Evolutionary conservation across 768 basidiomycete genomes (phyloP).

Genomic region (Tricholomella constricta): DNA sequence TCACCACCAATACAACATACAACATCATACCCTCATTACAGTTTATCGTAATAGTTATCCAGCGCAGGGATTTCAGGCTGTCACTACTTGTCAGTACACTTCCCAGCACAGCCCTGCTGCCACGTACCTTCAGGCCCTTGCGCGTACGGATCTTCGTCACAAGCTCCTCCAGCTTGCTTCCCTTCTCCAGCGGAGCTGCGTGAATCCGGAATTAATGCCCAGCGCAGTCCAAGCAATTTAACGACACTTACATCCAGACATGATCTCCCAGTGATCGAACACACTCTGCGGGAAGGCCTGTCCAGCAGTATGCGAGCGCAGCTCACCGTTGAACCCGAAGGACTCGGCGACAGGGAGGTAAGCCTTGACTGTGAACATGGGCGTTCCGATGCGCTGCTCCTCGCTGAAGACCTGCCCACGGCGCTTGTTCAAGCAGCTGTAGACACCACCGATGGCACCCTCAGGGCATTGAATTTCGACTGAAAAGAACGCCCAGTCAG

Average conservation of each 20-base stretch:
- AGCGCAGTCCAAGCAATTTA: neutral
- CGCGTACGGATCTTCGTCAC: constrained; percentile 81
- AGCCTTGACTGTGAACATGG: constrained; percentile 99
- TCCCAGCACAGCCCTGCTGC: neutral
- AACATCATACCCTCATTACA: constrained; percentile 43
- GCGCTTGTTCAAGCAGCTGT: constrained; percentile 90
- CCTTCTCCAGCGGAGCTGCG: constrained; percentile 82
- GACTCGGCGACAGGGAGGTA: constrained; percentile 91
- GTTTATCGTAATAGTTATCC: constrained; percentile 94
- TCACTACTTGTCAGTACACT: constrained; percentile 12
- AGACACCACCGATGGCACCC: constrained; percentile 96
- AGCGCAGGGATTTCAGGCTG: constrained; percentile 87
- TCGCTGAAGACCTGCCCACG: constrained; percentile 98
- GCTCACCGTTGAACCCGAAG: constrained; percentile 97
- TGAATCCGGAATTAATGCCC: constrained; percentile 6
- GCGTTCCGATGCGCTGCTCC: constrained; percentile 97
- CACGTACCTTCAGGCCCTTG: constrained; percentile 89
- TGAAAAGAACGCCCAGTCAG: constrained; percentile 29
- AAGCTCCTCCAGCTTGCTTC: constrained; percentile 86
- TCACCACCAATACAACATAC: neutral
- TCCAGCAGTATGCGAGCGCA: constrained; percentile 88
- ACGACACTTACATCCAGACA: constrained; percentile 70
- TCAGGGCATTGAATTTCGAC: constrained; percentile 99
- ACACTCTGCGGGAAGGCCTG: constrained; percentile 98
- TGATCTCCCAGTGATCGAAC: constrained; percentile 90